Conservation (phyloP, 306 rosid species). For the Fragaria iinumae region DNA sequence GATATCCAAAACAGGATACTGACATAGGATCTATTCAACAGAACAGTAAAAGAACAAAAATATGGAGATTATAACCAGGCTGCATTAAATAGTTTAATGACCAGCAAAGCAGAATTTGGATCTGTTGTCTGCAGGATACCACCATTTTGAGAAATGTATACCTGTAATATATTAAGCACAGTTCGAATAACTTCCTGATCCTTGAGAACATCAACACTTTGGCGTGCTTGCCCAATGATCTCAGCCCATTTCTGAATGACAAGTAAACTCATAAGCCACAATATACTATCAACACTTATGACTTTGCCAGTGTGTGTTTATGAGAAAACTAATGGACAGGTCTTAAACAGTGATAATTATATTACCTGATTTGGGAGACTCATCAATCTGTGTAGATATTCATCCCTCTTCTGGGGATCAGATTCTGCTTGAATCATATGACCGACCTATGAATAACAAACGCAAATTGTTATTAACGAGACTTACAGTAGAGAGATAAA, state of each 20-base stretch:
- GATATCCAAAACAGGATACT: background rate
- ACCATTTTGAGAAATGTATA: conserved; percentile 18
- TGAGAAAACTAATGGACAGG: background rate
- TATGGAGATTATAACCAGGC: background rate
- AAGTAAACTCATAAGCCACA: background rate
- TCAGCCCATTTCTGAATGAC: conserved; percentile 83
- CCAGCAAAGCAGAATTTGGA: background rate
- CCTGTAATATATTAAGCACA: conserved; percentile 95
- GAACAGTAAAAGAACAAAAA: background rate
- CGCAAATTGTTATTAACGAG: background rate
- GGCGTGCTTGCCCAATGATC: conserved; percentile 91
- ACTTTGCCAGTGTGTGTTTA: background rate
- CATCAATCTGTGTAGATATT: conserved; percentile 88
- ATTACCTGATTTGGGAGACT: conserved; percentile 85
- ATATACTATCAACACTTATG: background rate
- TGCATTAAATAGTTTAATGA: background rate
- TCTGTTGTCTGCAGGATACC: background rate
- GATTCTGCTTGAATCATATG: conserved; percentile 97
- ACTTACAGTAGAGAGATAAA: background rate
- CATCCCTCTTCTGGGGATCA: conserved; percentile 86
- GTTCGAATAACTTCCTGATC: conserved; percentile 88
- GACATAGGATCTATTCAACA: background rate
- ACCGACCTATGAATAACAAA: conserved; percentile 58
- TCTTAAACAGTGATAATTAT: conserved; percentile 12
- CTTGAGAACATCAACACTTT: conserved; percentile 79